phyloP scores from a whole-genome alignment of 306 rosid species.

The Crataegus laevigata region DNA sequence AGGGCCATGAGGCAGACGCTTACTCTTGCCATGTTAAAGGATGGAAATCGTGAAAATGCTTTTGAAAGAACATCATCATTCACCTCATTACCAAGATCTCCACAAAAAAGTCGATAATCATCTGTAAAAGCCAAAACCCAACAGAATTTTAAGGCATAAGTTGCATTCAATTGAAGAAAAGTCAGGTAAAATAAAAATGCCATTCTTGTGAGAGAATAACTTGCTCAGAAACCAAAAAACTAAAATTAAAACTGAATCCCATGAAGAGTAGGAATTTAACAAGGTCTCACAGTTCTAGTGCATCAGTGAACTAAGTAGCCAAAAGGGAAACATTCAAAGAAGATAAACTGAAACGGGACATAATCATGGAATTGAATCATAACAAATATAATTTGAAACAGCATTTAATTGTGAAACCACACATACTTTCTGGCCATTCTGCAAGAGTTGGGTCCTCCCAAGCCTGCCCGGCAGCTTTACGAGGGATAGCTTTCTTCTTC shows the following conservation, averaged over 20 bases:
- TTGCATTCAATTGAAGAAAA: not conserved
- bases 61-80: constrained; percentile 93
- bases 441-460: constrained; percentile 97
- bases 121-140: constrained; percentile 37
- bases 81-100: constrained; percentile 98
- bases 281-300: not conserved
- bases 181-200: not conserved
- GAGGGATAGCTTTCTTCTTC: constrained; percentile 88
- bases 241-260: not conserved
- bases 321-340: not conserved
- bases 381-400: not conserved
- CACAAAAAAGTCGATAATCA: constrained; percentile 87
- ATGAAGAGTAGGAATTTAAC: not conserved
- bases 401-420: not conserved
- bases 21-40: constrained; percentile 89
- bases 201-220: not conserved
- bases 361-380: not conserved
- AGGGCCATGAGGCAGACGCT: constrained; percentile 33
- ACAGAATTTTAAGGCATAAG: not conserved
- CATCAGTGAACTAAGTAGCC: not conserved
- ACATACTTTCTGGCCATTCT: constrained; percentile 92
- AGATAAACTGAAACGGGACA: not conserved
- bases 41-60: constrained; percentile 87
- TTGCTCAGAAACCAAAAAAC: not conserved
- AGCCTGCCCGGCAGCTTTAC: constrained; percentile 87